Percentiles rank a stretch among this genome's conserved stretches.
Evolutionary conservation across 1,284 basidiomycete genomes (phyloP).

Genomic region (Microbotryum intermedium): DNA sequence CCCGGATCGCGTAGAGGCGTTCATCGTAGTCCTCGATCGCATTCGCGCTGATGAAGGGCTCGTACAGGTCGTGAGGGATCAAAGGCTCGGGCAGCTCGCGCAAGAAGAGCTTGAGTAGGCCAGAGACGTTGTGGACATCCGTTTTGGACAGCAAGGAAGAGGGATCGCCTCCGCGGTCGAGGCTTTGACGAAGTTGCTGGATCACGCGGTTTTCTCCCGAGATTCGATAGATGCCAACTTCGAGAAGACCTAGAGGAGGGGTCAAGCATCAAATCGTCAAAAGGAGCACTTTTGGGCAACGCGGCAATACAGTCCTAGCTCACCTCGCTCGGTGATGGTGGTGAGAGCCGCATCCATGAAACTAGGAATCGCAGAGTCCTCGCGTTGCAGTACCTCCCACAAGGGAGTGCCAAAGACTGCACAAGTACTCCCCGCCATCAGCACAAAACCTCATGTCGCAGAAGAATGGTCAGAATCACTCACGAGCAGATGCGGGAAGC

Average conservation of each 20-base stretch:
- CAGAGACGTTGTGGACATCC: slow-evolving; percentile 70
- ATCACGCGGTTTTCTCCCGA: slow-evolving; percentile 66
- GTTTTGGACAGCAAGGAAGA: slow-evolving; percentile 40
- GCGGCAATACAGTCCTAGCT: slow-evolving; percentile 43
- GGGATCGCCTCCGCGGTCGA: slow-evolving; percentile 54
- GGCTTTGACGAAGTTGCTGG: slow-evolving; percentile 56
- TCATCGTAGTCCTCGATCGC: slow-evolving; percentile 59
- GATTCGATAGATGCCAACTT: slow-evolving; percentile 72
- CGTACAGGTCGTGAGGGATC: slow-evolving; percentile 60
- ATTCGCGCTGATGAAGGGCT: slow-evolving; percentile 57
- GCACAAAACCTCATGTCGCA: no score
- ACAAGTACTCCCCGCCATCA: neutral
- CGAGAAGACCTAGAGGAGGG: slow-evolving; percentile 1
- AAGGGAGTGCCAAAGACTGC: slow-evolving; percentile 69
- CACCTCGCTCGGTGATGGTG: slow-evolving; percentile 62
- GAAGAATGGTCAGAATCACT: slow-evolving; percentile 42
- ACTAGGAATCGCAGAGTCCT: slow-evolving; percentile 50
- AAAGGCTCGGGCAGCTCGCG: slow-evolving; percentile 65
- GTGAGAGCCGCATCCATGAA: slow-evolving; percentile 56
- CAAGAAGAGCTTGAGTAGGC: slow-evolving; percentile 73
- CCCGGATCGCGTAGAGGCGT: slow-evolving; percentile 55
- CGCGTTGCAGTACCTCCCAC: slow-evolving; percentile 56
- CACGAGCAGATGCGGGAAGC: slow-evolving; percentile 49
- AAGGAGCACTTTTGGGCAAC: neutral
- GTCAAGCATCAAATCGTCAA: neutral